Evolutionary conservation across 1,284 basidiomycete species (phyloP).

Genomic region (Pseudozyma hubeiensis): DNA sequence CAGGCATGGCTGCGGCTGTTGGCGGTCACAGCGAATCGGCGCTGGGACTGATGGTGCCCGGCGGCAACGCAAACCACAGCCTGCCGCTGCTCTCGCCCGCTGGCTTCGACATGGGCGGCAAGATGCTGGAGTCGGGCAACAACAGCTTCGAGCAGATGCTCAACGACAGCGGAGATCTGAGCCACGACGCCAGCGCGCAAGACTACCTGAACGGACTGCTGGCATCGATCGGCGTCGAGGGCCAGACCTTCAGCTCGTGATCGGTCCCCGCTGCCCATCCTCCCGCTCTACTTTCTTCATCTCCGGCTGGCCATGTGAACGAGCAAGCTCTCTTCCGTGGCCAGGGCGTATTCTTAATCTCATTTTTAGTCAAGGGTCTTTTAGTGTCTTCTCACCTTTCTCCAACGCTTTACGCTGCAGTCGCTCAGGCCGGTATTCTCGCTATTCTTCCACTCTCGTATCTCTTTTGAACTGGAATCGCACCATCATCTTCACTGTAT

Average conservation of each 20-base stretch:
- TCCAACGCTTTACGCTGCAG: not conserved
- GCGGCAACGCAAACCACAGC: slow-evolving; percentile 10
- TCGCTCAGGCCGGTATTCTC: not conserved
- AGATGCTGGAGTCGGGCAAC: slow-evolving; percentile 36
- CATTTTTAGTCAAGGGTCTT: not conserved
- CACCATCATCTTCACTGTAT: slow-evolving; percentile 17
- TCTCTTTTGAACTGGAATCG: not conserved
- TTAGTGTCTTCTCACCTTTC: not conserved
- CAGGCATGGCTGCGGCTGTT: slow-evolving; percentile 25
- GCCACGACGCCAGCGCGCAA: slow-evolving; percentile 41
- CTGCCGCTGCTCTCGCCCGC: slow-evolving; percentile 35
- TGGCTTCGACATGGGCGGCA: slow-evolving; percentile 28
- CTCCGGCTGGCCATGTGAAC: slow-evolving; percentile 4
- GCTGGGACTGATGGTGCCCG: slow-evolving; percentile 35
- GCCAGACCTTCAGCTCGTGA: slow-evolving; percentile 22
- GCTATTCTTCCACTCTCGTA: not conserved
- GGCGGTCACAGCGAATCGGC: slow-evolving; percentile 20
- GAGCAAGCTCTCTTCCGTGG: slow-evolving; percentile 1
- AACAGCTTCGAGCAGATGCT: slow-evolving; percentile 48
- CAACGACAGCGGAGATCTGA: slow-evolving; percentile 29
- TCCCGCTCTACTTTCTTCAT: not conserved
- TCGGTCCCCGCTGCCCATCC: not conserved
- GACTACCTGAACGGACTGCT: slow-evolving; percentile 47
- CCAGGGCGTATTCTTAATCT: not conserved
- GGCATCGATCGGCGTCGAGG: slow-evolving; percentile 51